Evolutionary conservation across 2,329 filamentous ascomycete genomes (phyloP).

Genomic region (Nigrograna mackinnonii): DNA sequence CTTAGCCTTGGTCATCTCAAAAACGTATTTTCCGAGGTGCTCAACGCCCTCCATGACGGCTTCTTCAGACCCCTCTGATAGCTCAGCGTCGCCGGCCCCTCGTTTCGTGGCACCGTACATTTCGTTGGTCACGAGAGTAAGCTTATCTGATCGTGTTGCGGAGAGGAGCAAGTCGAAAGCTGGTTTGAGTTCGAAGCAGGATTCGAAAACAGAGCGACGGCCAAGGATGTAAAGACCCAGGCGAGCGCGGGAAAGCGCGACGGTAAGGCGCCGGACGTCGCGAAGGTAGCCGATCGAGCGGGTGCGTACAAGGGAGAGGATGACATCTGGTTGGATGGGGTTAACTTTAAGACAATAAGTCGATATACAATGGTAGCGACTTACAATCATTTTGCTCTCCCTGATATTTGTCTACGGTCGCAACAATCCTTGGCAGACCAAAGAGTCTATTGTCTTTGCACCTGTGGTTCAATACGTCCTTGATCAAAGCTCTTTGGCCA

Average conservation of each 20-base stretch:
- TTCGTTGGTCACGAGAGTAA: constrained; percentile 82
- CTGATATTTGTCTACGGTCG: constrained; percentile 98
- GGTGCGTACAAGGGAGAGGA: constrained; percentile 89
- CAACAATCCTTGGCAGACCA: constrained; percentile 84
- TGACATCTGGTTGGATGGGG: constrained; percentile 66
- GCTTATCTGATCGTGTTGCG: constrained; percentile 79
- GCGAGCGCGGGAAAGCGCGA: constrained; percentile 89
- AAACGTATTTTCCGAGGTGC: constrained; percentile 94
- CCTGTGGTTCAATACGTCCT: constrained; percentile 80
- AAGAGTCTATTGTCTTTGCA: constrained; percentile 85
- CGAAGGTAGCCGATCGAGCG: constrained; percentile 88
- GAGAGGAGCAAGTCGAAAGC: constrained; percentile 80
- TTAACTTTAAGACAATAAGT: too few relatives aligned
- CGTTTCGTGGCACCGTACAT: constrained; percentile 73
- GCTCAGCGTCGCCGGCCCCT: constrained; percentile 49
- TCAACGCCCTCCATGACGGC: constrained; percentile 88
- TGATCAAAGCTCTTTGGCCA: constrained; percentile 85
- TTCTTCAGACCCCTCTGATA: constrained; percentile 49
- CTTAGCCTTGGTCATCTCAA: constrained; percentile 86
- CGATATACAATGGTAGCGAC: constrained; percentile 45
- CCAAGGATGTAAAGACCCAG: constrained; percentile 92
- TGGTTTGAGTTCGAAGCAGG: constrained; percentile 82
- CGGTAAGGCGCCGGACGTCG: constrained; percentile 89
- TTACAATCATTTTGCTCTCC: constrained; percentile 98
- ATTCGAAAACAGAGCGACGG: constrained; percentile 83